phyloP scores from a whole-genome alignment of 2,329 filamentous ascomycete species.

The Exophiala sp. region DNA sequence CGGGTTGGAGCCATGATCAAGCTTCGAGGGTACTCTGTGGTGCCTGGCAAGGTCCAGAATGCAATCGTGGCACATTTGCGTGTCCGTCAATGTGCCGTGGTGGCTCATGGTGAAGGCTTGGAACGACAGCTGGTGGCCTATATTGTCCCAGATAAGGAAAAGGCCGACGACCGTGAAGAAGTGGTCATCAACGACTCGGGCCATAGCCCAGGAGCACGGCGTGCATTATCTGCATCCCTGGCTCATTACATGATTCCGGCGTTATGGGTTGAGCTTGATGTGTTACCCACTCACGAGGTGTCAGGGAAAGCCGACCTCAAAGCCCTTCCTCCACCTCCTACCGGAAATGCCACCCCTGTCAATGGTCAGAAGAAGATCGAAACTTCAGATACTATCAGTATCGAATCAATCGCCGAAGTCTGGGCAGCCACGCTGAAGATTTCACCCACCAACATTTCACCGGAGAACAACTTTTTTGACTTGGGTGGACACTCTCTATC shows the following conservation, averaged over 20 bases:
- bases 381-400: conserved; percentile 61
- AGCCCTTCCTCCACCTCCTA: conserved; percentile 63
- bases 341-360: conserved; percentile 40
- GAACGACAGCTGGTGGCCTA: conserved; percentile 75
- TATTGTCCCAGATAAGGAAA: conserved; percentile 64
- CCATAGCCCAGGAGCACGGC: conserved; percentile 66
- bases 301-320: conserved; percentile 77
- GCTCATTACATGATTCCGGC: conserved; percentile 82
- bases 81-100: conserved; percentile 67
- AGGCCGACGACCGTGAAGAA: conserved; percentile 54
- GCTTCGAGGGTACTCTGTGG: conserved; percentile 72
- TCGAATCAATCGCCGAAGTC: conserved; percentile 65
- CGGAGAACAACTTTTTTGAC: conserved; percentile 76
- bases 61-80: conserved; percentile 67
- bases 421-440: conserved; percentile 70
- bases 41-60: conserved; percentile 72
- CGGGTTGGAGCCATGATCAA: conserved; percentile 79
- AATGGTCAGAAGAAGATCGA: conserved; percentile 43
- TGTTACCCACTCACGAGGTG: conserved; percentile 70
- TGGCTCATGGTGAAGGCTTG: conserved; percentile 71
- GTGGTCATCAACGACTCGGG: conserved; percentile 68
- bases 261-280: conserved; percentile 69
- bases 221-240: conserved; percentile 61
- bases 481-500: conserved; percentile 74
- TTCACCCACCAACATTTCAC: conserved; percentile 59